Percentiles rank a stretch among this genome's conserved stretches.
Conservation (phyloP, 164 flowering plant species). For the Akebia trifoliata region DNA sequence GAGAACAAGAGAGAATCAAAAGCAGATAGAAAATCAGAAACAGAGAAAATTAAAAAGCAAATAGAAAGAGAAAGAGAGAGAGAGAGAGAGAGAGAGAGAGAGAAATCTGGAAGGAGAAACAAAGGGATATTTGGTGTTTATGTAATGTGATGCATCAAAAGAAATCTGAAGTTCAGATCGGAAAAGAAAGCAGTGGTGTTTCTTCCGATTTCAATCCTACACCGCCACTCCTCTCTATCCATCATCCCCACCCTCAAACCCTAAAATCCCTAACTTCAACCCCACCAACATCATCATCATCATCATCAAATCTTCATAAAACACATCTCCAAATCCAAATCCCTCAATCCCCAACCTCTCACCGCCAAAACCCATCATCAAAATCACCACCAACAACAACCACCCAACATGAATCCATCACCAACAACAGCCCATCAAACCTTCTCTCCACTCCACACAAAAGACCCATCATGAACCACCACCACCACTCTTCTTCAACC, state of each 20-base stretch:
- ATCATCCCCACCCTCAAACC: constrained; percentile 5
- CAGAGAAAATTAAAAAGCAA: background rate
- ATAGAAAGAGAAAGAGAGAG: background rate
- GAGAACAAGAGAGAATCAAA: too few relatives aligned
- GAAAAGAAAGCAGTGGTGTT: constrained; percentile 32
- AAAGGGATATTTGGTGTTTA: background rate
- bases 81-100: background rate
- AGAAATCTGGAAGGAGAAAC: too few relatives aligned
- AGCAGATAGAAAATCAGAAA: too few relatives aligned
- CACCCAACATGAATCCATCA: too few relatives aligned
- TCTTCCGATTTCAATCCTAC: constrained; percentile 42
- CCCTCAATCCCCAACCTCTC: constrained; percentile 7
- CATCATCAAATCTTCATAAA: too few relatives aligned
- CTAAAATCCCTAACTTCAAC: background rate
- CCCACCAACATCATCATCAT: too few relatives aligned
- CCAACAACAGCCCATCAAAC: constrained; percentile 9
- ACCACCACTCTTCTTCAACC: constrained; percentile 14
- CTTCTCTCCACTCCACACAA: constrained; percentile 40
- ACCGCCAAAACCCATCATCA: too few relatives aligned
- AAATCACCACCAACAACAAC: constrained; percentile 9
- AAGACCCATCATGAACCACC: constrained; percentile 46
- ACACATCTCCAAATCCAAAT: too few relatives aligned
- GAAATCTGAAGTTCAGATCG: constrained; percentile 41
- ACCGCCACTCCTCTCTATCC: constrained; percentile 19
- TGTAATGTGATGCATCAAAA: constrained; percentile 47